Evolutionary conservation across 306 rosid genomes (phyloP).

Genomic region (Gastrolobium villosum): DNA sequence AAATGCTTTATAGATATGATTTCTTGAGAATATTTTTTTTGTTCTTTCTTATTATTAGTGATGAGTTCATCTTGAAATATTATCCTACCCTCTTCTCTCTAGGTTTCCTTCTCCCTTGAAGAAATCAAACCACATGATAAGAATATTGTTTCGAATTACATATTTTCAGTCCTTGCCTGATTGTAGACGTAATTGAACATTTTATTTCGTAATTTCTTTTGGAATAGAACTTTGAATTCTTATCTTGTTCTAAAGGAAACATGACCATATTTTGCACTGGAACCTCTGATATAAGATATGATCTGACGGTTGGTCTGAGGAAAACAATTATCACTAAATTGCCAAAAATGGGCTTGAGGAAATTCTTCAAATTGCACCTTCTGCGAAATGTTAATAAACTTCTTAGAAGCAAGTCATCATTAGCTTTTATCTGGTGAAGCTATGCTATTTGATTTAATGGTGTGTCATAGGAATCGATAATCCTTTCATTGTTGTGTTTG

Average conservation of each 20-base stretch:
- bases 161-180: background rate
- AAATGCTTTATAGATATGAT: background rate
- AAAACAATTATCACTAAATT: background rate
- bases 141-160: background rate
- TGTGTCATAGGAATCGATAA: slow-evolving; percentile 10
- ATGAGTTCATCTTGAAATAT: background rate
- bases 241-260: slow-evolving; percentile 1
- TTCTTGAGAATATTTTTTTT: slow-evolving; percentile 10
- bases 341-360: background rate
- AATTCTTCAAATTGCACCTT: background rate
- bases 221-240: background rate
- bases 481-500: slow-evolving; percentile 13
- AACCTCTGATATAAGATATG: background rate
- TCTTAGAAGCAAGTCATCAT: background rate
- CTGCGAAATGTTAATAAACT: background rate
- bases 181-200: background rate
- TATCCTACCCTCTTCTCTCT: background rate
- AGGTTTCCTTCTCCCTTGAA: background rate
- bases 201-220: background rate
- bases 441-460: slow-evolving; percentile 5
- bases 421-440: slow-evolving; percentile 13
- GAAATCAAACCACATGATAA: background rate
- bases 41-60: background rate
- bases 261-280: background rate
- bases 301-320: background rate